Percentiles rank a stretch among this genome's conserved stretches.
These are phyloP conservation scores for Pythium myriotylum DNA, from an alignment of 352 stramenopile genomes.

Conservation along the genomic window DNA sequence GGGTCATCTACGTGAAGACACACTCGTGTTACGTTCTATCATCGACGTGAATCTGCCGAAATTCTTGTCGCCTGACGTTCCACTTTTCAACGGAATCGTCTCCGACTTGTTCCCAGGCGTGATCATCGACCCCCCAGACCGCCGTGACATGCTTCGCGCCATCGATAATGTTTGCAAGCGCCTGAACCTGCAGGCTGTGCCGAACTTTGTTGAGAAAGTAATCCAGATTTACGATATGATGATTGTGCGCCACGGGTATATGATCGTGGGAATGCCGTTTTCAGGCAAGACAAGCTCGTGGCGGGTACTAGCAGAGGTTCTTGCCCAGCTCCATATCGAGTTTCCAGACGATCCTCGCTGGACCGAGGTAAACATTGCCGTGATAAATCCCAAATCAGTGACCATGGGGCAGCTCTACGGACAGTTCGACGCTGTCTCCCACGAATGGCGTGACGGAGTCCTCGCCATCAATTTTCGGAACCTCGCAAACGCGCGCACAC, in stretches of 20 bases:
- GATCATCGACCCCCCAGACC: slow-evolving; percentile 87
- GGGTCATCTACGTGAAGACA: slow-evolving; percentile 83
- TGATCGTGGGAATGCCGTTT: slow-evolving; percentile 95
- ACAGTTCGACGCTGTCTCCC: slow-evolving; percentile 93
- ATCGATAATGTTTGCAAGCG: slow-evolving; percentile 82
- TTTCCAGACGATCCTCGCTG: slow-evolving; percentile 74
- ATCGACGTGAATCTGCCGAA: slow-evolving; percentile 95
- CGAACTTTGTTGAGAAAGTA: slow-evolving; percentile 92
- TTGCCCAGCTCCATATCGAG: slow-evolving; percentile 73
- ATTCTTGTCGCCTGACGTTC: slow-evolving; percentile 92
- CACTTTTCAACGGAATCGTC: slow-evolving; percentile 94
- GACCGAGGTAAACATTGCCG: slow-evolving; percentile 70
- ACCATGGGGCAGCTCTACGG: slow-evolving; percentile 94
- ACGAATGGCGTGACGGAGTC: slow-evolving; percentile 95
- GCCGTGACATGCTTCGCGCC: slow-evolving; percentile 79
- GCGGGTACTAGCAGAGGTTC: slow-evolving; percentile 89
- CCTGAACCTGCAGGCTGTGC: slow-evolving; percentile 85
- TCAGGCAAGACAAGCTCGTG: slow-evolving; percentile 93
- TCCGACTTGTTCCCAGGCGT: slow-evolving; percentile 94
- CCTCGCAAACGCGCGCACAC: slow-evolving; percentile 73
- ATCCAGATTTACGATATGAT: slow-evolving; percentile 98
- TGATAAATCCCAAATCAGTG: slow-evolving; percentile 95
- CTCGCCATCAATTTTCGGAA: slow-evolving; percentile 93
- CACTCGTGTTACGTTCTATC: slow-evolving; percentile 90
- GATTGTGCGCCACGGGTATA: slow-evolving; percentile 95